phyloP scores from a whole-genome alignment of 352 stramenopile genomes.

The Phytophthora syringae region DNA sequence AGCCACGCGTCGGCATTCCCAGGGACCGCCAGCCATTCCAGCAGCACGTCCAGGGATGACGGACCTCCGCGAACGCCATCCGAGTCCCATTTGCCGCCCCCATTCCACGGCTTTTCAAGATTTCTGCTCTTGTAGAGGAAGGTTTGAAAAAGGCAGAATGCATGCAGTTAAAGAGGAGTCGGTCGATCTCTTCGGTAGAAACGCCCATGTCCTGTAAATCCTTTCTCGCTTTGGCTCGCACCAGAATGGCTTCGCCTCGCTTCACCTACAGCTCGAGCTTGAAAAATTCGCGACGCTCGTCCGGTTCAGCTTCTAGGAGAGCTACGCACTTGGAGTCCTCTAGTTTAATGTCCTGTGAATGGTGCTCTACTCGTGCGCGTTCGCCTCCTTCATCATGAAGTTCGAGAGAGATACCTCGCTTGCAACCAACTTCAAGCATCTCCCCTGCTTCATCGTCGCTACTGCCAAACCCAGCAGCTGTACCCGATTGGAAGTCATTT shows the following conservation, averaged over 20 bases:
- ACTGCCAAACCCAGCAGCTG: background rate
- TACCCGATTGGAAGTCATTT: background rate
- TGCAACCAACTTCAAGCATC: background rate
- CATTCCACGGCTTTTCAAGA: background rate
- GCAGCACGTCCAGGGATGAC: background rate
- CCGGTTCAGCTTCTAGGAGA: slow-evolving; percentile 19
- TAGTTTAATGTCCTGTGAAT: background rate
- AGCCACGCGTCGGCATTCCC: background rate
- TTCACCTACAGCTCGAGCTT: slow-evolving; percentile 41
- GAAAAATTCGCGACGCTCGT: too few relatives aligned
- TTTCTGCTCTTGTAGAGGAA: slow-evolving; percentile 2
- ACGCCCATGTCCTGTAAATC: slow-evolving; percentile 41
- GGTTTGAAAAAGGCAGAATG: too few relatives aligned
- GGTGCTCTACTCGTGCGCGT: background rate
- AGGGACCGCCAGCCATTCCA: background rate
- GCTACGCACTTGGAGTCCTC: background rate
- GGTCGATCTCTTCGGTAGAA: slow-evolving; percentile 30
- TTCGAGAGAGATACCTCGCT: background rate
- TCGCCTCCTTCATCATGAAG: background rate
- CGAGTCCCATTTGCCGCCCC: background rate
- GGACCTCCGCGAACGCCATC: background rate
- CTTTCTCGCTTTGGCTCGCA: slow-evolving; percentile 41
- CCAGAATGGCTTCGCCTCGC: slow-evolving; percentile 36
- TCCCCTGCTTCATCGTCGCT: background rate
- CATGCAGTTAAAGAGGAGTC: slow-evolving; percentile 29